phyloP scores from a whole-genome alignment of 306 rosid genomes.

The Prosopis cineraria region DNA sequence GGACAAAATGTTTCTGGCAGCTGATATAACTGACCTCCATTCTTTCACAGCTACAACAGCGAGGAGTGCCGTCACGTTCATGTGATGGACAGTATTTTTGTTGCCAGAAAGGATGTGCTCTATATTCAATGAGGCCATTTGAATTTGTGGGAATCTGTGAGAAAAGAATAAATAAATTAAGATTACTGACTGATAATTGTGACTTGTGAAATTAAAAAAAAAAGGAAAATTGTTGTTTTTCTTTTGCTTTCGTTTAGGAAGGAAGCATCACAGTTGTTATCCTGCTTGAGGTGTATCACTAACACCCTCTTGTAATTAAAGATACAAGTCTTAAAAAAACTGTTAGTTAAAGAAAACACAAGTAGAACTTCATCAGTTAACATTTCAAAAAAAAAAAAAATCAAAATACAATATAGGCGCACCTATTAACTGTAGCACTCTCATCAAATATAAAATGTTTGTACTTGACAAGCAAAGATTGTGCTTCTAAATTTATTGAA shows the following conservation, averaged over 20 bases:
- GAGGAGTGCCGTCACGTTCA: slow-evolving; percentile 89
- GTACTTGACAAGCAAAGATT: slow-evolving; percentile 9
- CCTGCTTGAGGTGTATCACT: not conserved
- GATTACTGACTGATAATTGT: slow-evolving; percentile 5
- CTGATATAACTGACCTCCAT: slow-evolving; percentile 77
- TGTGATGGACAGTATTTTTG: slow-evolving; percentile 97
- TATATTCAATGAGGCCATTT: slow-evolving; percentile 87
- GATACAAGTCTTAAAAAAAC: not conserved
- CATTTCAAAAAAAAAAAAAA: not conserved
- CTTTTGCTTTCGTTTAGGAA: not conserved
- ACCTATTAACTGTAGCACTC: not conserved
- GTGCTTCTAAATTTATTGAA: slow-evolving; percentile 14
- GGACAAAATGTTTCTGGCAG: slow-evolving; percentile 19
- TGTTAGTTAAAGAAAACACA: not conserved
- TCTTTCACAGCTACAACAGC: slow-evolving; percentile 99
- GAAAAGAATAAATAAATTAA: slow-evolving; percentile 25
- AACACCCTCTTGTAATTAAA: not conserved
- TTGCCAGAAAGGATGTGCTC: slow-evolving; percentile 96
- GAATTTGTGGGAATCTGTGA: slow-evolving; percentile 90
- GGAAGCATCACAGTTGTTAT: not conserved
- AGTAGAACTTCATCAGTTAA: slow-evolving; percentile 2
- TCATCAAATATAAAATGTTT: not conserved
- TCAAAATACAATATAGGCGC: not conserved
- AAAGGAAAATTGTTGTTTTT: not conserved
- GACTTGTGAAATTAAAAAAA: not conserved